phyloP scores from a whole-genome alignment of 176 grass and related monocot genomes.

The Aegilops longissima region DNA sequence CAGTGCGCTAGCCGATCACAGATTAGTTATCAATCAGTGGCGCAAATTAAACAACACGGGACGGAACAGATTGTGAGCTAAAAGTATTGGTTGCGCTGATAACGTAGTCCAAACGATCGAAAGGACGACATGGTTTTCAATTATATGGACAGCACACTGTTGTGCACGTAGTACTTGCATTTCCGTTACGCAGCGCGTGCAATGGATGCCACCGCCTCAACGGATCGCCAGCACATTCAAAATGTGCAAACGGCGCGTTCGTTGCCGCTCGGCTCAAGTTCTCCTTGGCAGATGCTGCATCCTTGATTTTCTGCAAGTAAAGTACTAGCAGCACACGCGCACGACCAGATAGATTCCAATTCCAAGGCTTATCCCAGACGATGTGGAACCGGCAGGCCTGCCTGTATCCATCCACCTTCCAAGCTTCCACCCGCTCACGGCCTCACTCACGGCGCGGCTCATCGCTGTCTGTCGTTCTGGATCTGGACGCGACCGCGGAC shows the following conservation, averaged over 20 bases:
- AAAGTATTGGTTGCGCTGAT: neutral
- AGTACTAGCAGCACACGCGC: too few relatives aligned
- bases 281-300: too few relatives aligned
- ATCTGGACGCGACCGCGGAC: too few relatives aligned
- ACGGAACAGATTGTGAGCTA: too few relatives aligned
- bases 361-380: too few relatives aligned
- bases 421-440: too few relatives aligned
- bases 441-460: too few relatives aligned
- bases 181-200: neutral
- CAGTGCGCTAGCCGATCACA: neutral
- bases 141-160: neutral
- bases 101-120: conserved; percentile 23
- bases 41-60: neutral
- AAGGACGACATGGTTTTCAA: neutral
- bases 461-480: too few relatives aligned
- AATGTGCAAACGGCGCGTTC: neutral
- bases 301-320: too few relatives aligned
- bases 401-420: neutral
- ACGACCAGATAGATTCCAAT: too few relatives aligned
- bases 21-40: neutral
- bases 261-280: neutral
- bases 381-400: neutral
- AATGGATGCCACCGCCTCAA: neutral
- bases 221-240: neutral
- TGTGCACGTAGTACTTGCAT: neutral